Base-by-base conservation (phyloP, 768 basidiomycete genomes). In the Pulveroboletus frians region DNA sequence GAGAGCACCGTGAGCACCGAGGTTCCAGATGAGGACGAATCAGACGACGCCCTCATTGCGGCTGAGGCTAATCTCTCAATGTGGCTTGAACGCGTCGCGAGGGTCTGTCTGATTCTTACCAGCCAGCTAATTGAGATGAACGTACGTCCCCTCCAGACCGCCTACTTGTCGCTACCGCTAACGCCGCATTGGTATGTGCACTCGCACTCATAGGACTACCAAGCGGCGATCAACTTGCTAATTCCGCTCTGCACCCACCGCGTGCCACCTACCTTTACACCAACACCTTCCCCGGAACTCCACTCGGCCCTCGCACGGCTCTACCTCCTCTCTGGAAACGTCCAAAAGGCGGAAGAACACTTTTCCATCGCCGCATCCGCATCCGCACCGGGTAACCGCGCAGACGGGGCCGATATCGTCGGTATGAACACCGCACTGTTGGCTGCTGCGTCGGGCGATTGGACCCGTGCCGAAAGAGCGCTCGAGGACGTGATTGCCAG, bases 121-220 rank as follows among this genome's bases (percentile, higher is more conserved):
- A 85, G 85, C 31, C 88, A 92, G 67, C 68, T 92, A 60, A 72
- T 88, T 45, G 90, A 92, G 67, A 88, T 90, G 83, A 88, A 88
- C 74, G 88, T 85, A 39, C n/a, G 32, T 21, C 7, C 10, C 23
- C 26, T 44, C 13, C 18, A 20, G 32, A 31, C 10, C 11, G 8
- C 18, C 18, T 2, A 14, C 18, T 13, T 18, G 11, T 30, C 1
- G 32, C 29, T 18, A 21, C 34, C 18, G 39, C 36, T 58, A 42
- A 37, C 40, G 17, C 9, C 10, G 9, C n/a, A n/a, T n/a, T 8
- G 29, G 45, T 30, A 15, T 31, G 20, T 21, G 39, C 7, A 26
- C 17, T 13, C 9, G 49, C 29, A n/a, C 30, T 18, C 39, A 29
- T 23, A 50, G 49, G 49, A 50, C 30, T 50, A 50, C 26, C 17